phyloP scores from a whole-genome alignment of 495 filamentous ascomycete genomes.

The Daldinia vernicosa region DNA sequence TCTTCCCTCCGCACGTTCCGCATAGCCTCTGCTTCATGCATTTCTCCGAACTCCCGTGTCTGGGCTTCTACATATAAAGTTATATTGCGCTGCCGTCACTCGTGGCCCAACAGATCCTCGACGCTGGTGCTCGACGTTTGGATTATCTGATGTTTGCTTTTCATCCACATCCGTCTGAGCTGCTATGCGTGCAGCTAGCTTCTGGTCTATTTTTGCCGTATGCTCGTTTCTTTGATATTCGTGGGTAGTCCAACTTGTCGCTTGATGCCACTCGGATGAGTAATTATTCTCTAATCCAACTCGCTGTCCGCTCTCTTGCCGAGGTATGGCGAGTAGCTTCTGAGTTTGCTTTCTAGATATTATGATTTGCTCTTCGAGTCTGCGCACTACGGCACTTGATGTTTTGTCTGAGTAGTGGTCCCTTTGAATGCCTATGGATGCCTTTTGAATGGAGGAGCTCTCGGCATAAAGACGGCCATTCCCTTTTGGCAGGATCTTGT shows the following conservation, averaged over 20 bases:
- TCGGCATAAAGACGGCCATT: not conserved
- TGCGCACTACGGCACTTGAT: not conserved
- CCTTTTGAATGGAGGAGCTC: not conserved
- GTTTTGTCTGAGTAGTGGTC: not conserved
- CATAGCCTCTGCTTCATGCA: no score
- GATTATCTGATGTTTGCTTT: no score
- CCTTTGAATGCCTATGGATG: not conserved
- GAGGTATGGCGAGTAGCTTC: not conserved
- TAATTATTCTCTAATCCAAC: not conserved
- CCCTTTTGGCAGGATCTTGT: slow-evolving; percentile 8
- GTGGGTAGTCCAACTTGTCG: not conserved
- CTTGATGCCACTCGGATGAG: not conserved
- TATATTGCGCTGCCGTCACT: no score
- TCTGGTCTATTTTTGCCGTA: not conserved
- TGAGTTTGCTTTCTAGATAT: not conserved
- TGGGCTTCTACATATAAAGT: no score
- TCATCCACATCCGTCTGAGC: not conserved
- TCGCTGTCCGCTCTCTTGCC: not conserved
- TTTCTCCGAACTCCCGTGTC: no score
- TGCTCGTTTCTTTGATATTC: not conserved
- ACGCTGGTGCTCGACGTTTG: no score
- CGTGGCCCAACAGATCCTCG: no score
- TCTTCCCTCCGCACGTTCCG: no score
- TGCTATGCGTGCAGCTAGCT: not conserved
- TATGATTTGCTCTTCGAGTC: not conserved